Conservation (phyloP, 2,329 filamentous ascomycete species). For the Penicillium sp. region DNA sequence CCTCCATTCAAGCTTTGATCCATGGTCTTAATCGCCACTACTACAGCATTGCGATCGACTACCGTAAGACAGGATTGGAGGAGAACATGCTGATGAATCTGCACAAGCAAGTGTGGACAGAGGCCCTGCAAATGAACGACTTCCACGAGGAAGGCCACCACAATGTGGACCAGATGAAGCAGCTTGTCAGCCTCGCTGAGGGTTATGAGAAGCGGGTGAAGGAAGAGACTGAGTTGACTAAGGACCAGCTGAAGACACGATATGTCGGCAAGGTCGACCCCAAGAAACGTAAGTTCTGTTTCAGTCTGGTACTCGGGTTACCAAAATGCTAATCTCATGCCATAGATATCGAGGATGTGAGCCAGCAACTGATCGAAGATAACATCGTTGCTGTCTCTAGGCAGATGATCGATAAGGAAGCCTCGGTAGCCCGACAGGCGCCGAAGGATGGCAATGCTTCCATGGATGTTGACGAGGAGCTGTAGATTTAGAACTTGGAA, state of each 20-base stretch:
- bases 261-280: slow-evolving; percentile 99
- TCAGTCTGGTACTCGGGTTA: background rate
- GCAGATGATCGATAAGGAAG: slow-evolving; percentile 99
- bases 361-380: slow-evolving; percentile 96
- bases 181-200: slow-evolving; percentile 84
- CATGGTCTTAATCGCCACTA: slow-evolving; percentile 98
- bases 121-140: slow-evolving; percentile 94
- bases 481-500: slow-evolving; percentile 33
- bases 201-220: slow-evolving; percentile 99
- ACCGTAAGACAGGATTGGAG: slow-evolving; percentile 93
- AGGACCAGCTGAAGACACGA: slow-evolving; percentile 97
- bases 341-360: slow-evolving; percentile 84
- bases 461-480: slow-evolving; percentile 71
- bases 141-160: slow-evolving; percentile 80
- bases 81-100: slow-evolving; percentile 99
- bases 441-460: slow-evolving; percentile 42
- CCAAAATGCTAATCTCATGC: slow-evolving; percentile 21
- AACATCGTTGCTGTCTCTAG: slow-evolving; percentile 98
- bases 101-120: slow-evolving; percentile 99
- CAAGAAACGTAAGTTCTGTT: slow-evolving; percentile 74
- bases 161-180: slow-evolving; percentile 86
- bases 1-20: slow-evolving; percentile 98
- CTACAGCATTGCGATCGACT: slow-evolving; percentile 98
- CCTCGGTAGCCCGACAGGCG: slow-evolving; percentile 74
- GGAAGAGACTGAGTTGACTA: slow-evolving; percentile 95